Conservation (phyloP, 176 grass and related monocot genomes). For the Ensete glaucum region DNA sequence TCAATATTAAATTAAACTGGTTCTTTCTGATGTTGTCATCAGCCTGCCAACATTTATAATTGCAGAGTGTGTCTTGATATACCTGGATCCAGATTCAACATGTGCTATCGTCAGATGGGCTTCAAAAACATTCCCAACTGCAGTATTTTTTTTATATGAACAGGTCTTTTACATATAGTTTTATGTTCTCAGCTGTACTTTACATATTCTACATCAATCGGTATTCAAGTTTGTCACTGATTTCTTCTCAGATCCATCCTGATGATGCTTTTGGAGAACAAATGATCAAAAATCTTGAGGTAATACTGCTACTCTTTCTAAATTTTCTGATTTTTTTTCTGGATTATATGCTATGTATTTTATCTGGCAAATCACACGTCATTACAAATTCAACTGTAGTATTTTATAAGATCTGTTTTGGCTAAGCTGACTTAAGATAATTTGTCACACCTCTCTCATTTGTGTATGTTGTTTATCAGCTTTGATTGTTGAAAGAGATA, state of each 20-base stretch:
- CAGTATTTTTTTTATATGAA: conserved; percentile 89
- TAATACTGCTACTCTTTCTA: conserved; percentile 2
- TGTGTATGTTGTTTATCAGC: too few relatives aligned
- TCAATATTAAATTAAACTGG: conserved; percentile 20
- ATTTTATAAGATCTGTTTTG: too few relatives aligned
- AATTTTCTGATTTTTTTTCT: neutral
- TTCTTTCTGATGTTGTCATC: conserved; percentile 51
- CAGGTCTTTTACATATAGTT: conserved; percentile 42
- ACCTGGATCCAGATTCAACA: conserved; percentile 68
- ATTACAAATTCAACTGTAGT: neutral
- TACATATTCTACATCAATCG: conserved; percentile 11
- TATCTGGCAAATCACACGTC: neutral
- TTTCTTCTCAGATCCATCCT: conserved; percentile 71
- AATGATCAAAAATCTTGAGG: conserved; percentile 98
- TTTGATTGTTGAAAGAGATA: too few relatives aligned
- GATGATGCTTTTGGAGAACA: conserved; percentile 98
- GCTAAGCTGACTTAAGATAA: too few relatives aligned
- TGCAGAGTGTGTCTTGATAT: conserved; percentile 99
- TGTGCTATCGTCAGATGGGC: conserved; percentile 72
- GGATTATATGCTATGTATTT: neutral
- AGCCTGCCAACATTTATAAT: conserved; percentile 99
- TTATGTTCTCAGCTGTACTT: conserved; percentile 9
- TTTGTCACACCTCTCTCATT: too few relatives aligned
- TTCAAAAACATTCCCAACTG: conserved; percentile 63
- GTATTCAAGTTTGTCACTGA: conserved; percentile 14